Percentiles rank a stretch among this genome's conserved stretches.
These are phyloP conservation scores for Tolypocladium endophyticum DNA, from an alignment of 2,329 filamentous ascomycete species.

Conservation along the genomic window DNA sequence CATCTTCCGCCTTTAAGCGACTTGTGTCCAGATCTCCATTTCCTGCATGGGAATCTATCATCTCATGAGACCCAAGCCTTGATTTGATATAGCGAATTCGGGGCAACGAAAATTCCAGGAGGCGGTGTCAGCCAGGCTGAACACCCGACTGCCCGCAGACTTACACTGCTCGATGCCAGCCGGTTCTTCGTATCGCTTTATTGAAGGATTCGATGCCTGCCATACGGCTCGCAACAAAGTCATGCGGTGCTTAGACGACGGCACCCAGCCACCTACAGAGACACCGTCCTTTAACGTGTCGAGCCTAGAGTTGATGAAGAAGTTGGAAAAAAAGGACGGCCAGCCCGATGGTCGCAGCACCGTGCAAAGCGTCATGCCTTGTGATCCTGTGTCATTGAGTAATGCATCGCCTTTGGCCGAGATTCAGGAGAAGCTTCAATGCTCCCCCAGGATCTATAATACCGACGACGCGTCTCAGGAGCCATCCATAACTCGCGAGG, in stretches of 20 bases:
- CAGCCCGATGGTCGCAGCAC: not conserved
- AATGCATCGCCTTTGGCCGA: constrained; percentile 9
- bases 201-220: constrained; percentile 12
- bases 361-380: not conserved
- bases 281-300: constrained; percentile 10
- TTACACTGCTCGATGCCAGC: constrained; percentile 12
- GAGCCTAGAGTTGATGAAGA: constrained; percentile 10
- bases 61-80: not conserved
- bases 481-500: not conserved
- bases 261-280: constrained; percentile 12
- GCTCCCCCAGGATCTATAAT: no score
- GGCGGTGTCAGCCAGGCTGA: constrained; percentile 7
- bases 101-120: not conserved
- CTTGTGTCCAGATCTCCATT: no score
- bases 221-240: constrained; percentile 10
- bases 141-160: constrained; percentile 13
- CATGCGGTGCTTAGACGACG: constrained; percentile 14
- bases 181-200: constrained; percentile 13
- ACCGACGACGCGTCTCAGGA: not conserved
- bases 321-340: constrained; percentile 3
- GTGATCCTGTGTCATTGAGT: constrained; percentile 9
- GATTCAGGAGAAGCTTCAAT: constrained; percentile 17
- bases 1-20: not conserved
- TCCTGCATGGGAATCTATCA: not conserved
- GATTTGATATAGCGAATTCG: not conserved